phyloP scores from a whole-genome alignment of 75 land plant species.

The Sequoiadendron giganteum region DNA sequence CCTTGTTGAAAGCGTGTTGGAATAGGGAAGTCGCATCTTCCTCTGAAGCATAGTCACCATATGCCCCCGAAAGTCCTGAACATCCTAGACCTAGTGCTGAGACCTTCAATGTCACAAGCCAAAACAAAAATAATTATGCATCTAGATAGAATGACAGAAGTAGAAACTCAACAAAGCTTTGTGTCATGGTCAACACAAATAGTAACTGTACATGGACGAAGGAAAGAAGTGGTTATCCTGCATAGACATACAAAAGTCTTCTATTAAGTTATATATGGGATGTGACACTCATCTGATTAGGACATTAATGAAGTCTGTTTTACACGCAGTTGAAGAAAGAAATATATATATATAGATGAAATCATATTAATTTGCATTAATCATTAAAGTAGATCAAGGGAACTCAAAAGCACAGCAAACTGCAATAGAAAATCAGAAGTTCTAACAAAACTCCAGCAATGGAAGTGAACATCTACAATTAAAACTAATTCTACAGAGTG shows the following conservation, averaged over 20 bases:
- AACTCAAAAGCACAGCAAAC: no score
- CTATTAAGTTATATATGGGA: background rate
- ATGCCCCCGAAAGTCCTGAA: slow-evolving; percentile 21
- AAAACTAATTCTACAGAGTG: no score
- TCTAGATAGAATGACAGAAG: background rate
- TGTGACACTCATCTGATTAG: background rate
- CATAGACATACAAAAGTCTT: slow-evolving; percentile 4
- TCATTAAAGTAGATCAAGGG: background rate
- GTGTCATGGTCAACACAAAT: background rate
- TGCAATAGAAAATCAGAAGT: background rate
- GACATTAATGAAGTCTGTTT: background rate
- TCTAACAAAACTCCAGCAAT: background rate
- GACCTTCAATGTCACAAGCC: slow-evolving; percentile 22
- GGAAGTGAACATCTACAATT: background rate
- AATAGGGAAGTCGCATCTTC: slow-evolving; percentile 21
- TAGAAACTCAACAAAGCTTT: background rate
- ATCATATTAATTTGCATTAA: no score
- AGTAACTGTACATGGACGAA: background rate
- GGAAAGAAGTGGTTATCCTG: background rate
- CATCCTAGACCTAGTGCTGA: slow-evolving; percentile 32
- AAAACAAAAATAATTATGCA: background rate
- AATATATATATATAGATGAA: background rate
- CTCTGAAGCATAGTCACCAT: slow-evolving; percentile 15
- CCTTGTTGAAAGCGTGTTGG: slow-evolving; percentile 33
- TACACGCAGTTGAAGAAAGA: background rate